Conservation (phyloP, 768 basidiomycete genomes). For the Amanita pseudoporphyria region DNA sequence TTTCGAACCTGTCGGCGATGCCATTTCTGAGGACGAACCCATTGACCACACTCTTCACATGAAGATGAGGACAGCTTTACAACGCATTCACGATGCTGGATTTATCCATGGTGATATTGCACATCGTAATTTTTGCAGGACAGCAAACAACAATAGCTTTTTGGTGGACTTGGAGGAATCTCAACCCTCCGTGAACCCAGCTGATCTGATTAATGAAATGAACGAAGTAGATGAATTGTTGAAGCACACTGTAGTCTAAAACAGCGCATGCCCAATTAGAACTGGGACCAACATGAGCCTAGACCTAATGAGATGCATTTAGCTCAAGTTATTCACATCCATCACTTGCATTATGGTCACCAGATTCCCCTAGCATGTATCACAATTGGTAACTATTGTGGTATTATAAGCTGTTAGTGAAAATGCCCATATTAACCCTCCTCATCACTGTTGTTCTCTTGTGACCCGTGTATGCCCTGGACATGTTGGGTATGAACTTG, state of each 20-base stretch:
- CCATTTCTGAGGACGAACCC: constrained; percentile 6
- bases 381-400: no score
- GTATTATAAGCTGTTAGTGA: no score
- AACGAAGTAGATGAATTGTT: neutral
- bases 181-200: neutral
- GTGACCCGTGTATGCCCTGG: neutral
- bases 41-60: neutral
- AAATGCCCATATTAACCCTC: no score
- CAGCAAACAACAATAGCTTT: neutral
- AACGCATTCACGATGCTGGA: constrained; percentile 1
- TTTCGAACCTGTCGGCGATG: constrained; percentile 13
- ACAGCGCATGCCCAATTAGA: no score
- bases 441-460: no score
- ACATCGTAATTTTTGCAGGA: neutral
- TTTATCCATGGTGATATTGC: constrained; percentile 2
- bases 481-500: neutral
- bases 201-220: neutral
- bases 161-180: neutral
- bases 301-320: no score
- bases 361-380: no score
- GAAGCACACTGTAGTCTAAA: no score
- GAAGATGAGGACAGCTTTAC: neutral
- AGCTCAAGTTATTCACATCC: no score
- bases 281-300: no score
- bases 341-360: no score